phyloP scores from a whole-genome alignment of 2,329 filamentous ascomycete species.

The Neonectria faginata region DNA sequence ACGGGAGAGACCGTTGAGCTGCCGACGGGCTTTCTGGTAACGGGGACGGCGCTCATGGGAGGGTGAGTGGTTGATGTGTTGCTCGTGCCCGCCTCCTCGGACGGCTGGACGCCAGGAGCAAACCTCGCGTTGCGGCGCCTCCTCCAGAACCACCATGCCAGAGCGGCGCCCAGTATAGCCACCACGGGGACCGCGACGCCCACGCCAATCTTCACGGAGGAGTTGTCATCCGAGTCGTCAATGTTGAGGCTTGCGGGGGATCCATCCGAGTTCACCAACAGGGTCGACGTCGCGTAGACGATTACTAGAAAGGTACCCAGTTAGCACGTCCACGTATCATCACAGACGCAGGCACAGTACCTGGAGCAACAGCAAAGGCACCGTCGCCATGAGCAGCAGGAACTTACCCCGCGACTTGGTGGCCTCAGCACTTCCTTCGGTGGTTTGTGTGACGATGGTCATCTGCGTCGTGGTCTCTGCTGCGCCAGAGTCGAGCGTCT shows the following conservation, averaged over 20 bases:
- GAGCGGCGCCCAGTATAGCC: constrained; percentile 21
- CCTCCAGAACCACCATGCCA: constrained; percentile 34
- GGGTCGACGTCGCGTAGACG: constrained; percentile 41
- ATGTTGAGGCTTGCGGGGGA: constrained; percentile 27
- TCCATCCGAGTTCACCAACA: constrained; percentile 39
- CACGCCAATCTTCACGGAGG: constrained; percentile 38
- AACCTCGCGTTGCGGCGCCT: constrained; percentile 28
- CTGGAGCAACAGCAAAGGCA: constrained; percentile 45
- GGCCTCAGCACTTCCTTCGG: constrained; percentile 36
- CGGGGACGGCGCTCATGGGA: constrained; percentile 28
- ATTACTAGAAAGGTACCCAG: constrained; percentile 30
- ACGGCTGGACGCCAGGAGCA: constrained; percentile 20
- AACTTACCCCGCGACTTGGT: constrained; percentile 46
- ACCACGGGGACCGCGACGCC: constrained; percentile 35
- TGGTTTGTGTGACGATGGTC: constrained; percentile 44
- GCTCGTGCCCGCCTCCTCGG: constrained; percentile 26
- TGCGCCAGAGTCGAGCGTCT: constrained; percentile 33
- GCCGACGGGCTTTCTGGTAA: constrained; percentile 36
- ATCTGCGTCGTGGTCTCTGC: constrained; percentile 39
- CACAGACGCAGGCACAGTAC: constrained; percentile 37
- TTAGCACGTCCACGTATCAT: constrained; percentile 16
- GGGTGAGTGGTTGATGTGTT: constrained; percentile 3
- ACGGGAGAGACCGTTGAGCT: constrained; percentile 36
- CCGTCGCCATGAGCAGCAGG: constrained; percentile 42
- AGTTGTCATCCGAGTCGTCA: constrained; percentile 25